Base-by-base conservation (phyloP, 495 filamentous ascomycete genomes). In the Hyphodiscus hymeniophilus region DNA sequence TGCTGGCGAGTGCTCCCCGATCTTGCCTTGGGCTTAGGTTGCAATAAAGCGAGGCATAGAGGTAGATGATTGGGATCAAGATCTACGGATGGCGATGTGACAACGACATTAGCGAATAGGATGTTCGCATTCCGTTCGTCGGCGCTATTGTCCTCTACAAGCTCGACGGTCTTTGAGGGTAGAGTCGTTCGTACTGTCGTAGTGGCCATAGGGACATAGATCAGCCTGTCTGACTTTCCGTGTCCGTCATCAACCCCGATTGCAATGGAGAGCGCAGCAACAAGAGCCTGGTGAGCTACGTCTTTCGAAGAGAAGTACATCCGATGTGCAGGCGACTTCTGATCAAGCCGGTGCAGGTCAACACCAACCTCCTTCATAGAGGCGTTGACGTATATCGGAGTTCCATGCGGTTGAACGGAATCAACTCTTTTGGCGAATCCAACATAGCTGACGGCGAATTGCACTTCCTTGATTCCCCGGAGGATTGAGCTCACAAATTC, bases 281-380 rank as follows among this genome's bases (percentile, higher is more conserved):
- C 73, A 35, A 99, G 74, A 18, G 92, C 92, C 71, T 99, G 90
- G 60, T 99, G 92, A 16, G 92, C 92, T 53, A 96, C 78, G 57
- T 96, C 94, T 44, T 84, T 80, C 10, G 84, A 80, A 12, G 89
- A 89, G 63, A 99, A 99, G 67, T 99, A 99, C 92, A 99, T 99
- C 44, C 90, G 84, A 75, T 99, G 92, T 2, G 89, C 91, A 0
- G 92, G 89, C 31, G 87, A 94, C 56, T 85, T 91, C 22, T 86
- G 85, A 60, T 99, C 94, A 48, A 99, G 80, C 13, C 92, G 81
- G 62, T 97, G 85, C 26, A 97, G 69, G 57, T 99, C 92, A 56
- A 97, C 76, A 44, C 90, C 89, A 24, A 99, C 75, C 63, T 99
- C 92, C 60, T 97, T 95, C 73, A 95, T 94, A 1, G 91, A 86